A percentile compares a stretch with the other conserved stretches of the same genome.
These are phyloP conservation scores for Nigrograna mackinnonii DNA, from an alignment of 2,329 filamentous ascomycete genomes.

Conservation along the genomic window DNA sequence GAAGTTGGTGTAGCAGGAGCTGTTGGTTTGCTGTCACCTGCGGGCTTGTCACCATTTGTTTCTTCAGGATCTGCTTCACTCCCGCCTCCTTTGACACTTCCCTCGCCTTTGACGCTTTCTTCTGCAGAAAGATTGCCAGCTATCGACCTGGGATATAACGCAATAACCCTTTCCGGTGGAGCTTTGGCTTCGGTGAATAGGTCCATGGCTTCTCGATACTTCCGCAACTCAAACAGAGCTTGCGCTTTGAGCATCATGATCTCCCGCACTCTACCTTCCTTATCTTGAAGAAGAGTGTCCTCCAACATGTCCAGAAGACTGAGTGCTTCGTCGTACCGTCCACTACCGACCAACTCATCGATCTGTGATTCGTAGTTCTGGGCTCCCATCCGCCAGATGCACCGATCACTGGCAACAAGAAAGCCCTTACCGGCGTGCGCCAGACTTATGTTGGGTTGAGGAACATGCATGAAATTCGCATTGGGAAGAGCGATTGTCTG, in stretches of 20 bases:
- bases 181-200: slow-evolving; percentile 89
- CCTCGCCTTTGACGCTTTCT: slow-evolving; percentile 53
- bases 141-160: slow-evolving; percentile 80
- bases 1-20: slow-evolving; percentile 24
- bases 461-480: slow-evolving; percentile 85
- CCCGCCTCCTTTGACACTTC: slow-evolving; percentile 43
- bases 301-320: slow-evolving; percentile 89
- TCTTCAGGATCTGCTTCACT: slow-evolving; percentile 9
- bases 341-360: slow-evolving; percentile 74
- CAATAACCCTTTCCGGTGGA: slow-evolving; percentile 85
- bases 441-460: slow-evolving; percentile 89
- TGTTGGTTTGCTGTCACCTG: slow-evolving; percentile 9
- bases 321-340: slow-evolving; percentile 85
- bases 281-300: slow-evolving; percentile 84
- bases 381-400: slow-evolving; percentile 94
- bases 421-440: slow-evolving; percentile 96
- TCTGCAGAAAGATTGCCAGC: slow-evolving; percentile 77
- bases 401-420: slow-evolving; percentile 86
- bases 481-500: slow-evolving; percentile 83
- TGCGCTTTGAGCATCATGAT: slow-evolving; percentile 93
- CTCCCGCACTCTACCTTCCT: slow-evolving; percentile 77
- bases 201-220: slow-evolving; percentile 84
- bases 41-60: slow-evolving; percentile 20
- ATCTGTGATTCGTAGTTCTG: slow-evolving; percentile 91
- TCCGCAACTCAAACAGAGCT: slow-evolving; percentile 77